Percentiles rank a stretch among this genome's conserved stretches.
phyloP scores from a whole-genome alignment of 2,329 filamentous ascomycete species.

The Calonectria pseudoreteaudii region DNA sequence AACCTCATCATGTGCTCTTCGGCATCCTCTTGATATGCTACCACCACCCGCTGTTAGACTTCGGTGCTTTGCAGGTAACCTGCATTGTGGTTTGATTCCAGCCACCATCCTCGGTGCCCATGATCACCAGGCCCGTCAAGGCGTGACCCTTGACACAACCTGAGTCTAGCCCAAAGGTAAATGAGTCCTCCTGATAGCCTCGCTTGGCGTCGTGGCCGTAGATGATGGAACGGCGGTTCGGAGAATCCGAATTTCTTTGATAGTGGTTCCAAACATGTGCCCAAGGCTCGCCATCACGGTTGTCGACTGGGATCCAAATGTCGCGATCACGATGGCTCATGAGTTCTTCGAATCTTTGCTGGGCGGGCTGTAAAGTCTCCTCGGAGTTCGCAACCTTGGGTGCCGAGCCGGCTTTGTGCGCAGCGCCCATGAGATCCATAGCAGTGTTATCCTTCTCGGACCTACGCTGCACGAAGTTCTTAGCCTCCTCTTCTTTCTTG shows the following conservation, averaged over 20 bases:
- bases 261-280: slow-evolving; percentile 69
- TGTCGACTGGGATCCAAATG: slow-evolving; percentile 53
- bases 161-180: slow-evolving; percentile 87
- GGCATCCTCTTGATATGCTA: slow-evolving; percentile 6
- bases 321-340: slow-evolving; percentile 43
- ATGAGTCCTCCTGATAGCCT: slow-evolving; percentile 72
- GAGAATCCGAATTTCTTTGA: slow-evolving; percentile 52
- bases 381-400: not conserved
- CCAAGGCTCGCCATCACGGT: slow-evolving; percentile 73
- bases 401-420: not conserved
- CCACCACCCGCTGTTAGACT: slow-evolving; percentile 33
- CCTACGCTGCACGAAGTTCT: not conserved
- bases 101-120: slow-evolving; percentile 54
- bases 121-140: slow-evolving; percentile 82
- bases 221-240: slow-evolving; percentile 73
- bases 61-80: slow-evolving; percentile 52
- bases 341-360: slow-evolving; percentile 20
- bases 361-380: not conserved
- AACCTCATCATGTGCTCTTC: not conserved
- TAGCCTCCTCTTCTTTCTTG: slow-evolving; percentile 10
- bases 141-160: slow-evolving; percentile 82
- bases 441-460: not conserved
- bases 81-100: slow-evolving; percentile 54
- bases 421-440: not conserved
- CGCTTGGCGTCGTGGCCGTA: slow-evolving; percentile 88